Evolutionary conservation across 768 basidiomycete species (phyloP), one percentile per base, ranked within the genome.

Genomic region (Dioszegia crocea): DNA sequence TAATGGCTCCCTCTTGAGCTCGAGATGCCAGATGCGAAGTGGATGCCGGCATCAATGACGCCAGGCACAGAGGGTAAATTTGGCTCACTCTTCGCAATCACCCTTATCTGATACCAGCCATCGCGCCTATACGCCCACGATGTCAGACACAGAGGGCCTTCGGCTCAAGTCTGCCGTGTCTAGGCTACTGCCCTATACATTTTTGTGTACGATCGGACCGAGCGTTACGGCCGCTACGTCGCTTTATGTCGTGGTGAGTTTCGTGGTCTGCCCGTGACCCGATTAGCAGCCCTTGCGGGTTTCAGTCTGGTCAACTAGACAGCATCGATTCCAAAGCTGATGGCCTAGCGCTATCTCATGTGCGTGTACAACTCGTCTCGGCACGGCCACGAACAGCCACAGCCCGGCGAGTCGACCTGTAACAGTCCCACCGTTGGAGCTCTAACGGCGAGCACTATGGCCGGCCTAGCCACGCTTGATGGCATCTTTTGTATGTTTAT

Each of bases 121-220:
- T 19, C 21, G n/a, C n/a, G 23, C 45, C 19, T 4, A 21, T 8
- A 8, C 8, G 10, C 19, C 41, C 19, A 43, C 41, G 19, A 43
- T 43, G 19, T 8, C 19, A 43, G 41, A 12, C 41, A 26, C 4
- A 8, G 21, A 4, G 31, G 23, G 5, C 8, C 21, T n/a, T 10
- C 31, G n/a, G 11, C 38, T 27, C 31, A 50, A 39, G 17, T 46
- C 54, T 4, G 41, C 57, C 19, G 44, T 68, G 11, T 63, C 58
- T 26, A 51, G 65, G 12, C 56, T 73, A 0, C 47, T 73, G 11
- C 71, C 71, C 0, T 73, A 70, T 48, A 53, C 65, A 4, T 65
- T 73, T 50, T 52, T 70, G 0, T 65, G 66, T 54, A 73, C 71
- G 26, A 62, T 73, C 17, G 71, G 71, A 14, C 71, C 71, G 5